Percentiles rank a stretch among this genome's conserved stretches.
phyloP scores from a whole-genome alignment of 306 rosid species.

The Cotoneaster glaucophyllus region DNA sequence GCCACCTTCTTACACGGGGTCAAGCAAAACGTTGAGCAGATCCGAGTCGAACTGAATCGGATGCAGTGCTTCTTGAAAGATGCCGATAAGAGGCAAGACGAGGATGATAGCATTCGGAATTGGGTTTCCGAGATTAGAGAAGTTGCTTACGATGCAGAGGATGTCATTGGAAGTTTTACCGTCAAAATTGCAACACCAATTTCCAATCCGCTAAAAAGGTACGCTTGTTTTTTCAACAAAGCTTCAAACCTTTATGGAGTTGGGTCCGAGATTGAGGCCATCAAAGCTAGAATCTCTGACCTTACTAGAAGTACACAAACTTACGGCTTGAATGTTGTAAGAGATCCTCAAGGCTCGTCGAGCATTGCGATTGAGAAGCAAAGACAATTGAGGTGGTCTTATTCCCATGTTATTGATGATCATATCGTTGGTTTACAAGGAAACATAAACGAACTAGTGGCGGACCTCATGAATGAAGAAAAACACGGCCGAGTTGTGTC shows the following conservation, averaged over 20 bases:
- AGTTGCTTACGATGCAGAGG: constrained; percentile 48
- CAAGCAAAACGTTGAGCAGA: background rate
- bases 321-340: constrained; percentile 26
- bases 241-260: constrained; percentile 16
- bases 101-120: constrained; percentile 10
- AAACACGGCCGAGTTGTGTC: constrained; percentile 1
- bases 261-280: constrained; percentile 19
- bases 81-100: constrained; percentile 38
- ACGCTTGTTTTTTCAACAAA: constrained; percentile 5
- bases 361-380: background rate
- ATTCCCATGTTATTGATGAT: background rate
- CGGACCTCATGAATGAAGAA: background rate
- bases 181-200: constrained; percentile 5
- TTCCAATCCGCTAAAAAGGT: constrained; percentile 22
- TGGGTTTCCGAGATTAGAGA: constrained; percentile 53
- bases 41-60: background rate
- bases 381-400: constrained; percentile 26
- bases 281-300: constrained; percentile 26
- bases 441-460: background rate
- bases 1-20: background rate
- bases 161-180: constrained; percentile 30
- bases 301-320: constrained; percentile 38
- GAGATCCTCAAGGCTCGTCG: constrained; percentile 10
- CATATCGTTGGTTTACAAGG: background rate
- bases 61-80: constrained; percentile 8